A percentile compares a stretch with the other conserved stretches of the same genome.
Conservation (phyloP, 495 filamentous ascomycete genomes). For the Daldinia childiae region DNA sequence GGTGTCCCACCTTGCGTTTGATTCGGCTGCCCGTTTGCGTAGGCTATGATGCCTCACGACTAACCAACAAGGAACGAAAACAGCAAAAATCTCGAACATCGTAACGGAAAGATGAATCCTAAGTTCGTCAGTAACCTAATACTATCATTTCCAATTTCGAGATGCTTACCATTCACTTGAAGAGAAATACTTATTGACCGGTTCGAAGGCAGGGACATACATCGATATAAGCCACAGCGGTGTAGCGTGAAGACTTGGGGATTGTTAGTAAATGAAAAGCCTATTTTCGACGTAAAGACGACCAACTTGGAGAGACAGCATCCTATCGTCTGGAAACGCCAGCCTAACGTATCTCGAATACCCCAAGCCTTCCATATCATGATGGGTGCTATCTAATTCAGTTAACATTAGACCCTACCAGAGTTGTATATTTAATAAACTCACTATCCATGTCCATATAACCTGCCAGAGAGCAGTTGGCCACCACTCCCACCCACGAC, state of each 20-base stretch:
- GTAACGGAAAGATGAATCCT: constrained; percentile 66
- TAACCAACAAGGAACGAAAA: constrained; percentile 64
- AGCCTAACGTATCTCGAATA: constrained; percentile 72
- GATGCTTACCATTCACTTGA: constrained; percentile 64
- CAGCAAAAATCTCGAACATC: constrained; percentile 62
- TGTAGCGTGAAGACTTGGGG: constrained; percentile 65
- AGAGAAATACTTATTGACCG: constrained; percentile 63
- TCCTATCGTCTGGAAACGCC: constrained; percentile 71
- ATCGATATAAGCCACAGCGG: constrained; percentile 72
- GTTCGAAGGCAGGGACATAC: constrained; percentile 66
- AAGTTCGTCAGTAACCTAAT: constrained; percentile 5
- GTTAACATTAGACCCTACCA: constrained; percentile 46
- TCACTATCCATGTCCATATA: constrained; percentile 69
- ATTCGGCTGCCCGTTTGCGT: constrained; percentile 42
- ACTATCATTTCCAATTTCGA: neutral
- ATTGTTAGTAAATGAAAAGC: constrained; percentile 12
- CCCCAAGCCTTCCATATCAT: constrained; percentile 53
- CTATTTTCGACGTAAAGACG: neutral
- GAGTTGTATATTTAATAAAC: constrained; percentile 57
- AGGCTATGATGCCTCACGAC: constrained; percentile 56
- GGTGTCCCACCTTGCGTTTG: constrained; percentile 35
- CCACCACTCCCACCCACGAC: constrained; percentile 73
- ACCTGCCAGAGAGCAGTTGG: constrained; percentile 71
- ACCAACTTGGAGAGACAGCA: constrained; percentile 65
- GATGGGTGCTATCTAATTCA: constrained; percentile 48